These are phyloP conservation scores for Penicillium parvum DNA, from an alignment of 495 filamentous ascomycete species.

Conservation along the genomic window DNA sequence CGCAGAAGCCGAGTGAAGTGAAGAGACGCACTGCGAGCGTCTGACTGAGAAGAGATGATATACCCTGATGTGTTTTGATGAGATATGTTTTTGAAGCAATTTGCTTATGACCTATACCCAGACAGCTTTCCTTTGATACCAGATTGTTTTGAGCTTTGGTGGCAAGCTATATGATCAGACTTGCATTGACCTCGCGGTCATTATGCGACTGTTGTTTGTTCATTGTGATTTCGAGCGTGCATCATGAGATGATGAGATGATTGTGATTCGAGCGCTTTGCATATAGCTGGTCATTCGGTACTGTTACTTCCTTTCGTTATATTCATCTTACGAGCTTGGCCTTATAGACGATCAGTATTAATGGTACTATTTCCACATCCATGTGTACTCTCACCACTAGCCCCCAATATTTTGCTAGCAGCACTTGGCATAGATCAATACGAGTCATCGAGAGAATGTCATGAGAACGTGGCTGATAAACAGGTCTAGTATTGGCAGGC, in stretches of 20 bases:
- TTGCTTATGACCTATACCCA: conserved; percentile 14
- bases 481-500: conserved; percentile 7
- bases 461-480: background rate
- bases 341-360: too few species aligned
- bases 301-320: too few species aligned
- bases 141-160: background rate
- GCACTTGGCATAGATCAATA: too few species aligned
- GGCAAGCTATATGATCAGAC: conserved; percentile 9
- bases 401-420: too few species aligned
- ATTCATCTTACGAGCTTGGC: conserved; percentile 6
- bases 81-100: background rate
- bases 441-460: too few species aligned
- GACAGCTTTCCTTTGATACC: background rate
- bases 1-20: conserved; percentile 66
- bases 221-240: too few species aligned
- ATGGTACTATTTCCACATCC: too few species aligned
- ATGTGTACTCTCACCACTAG: too few species aligned
- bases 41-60: conserved; percentile 14
- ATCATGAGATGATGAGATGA: conserved; percentile 7
- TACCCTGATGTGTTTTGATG: conserved; percentile 1
- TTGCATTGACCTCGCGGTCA: conserved; percentile 24
- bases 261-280: too few species aligned
- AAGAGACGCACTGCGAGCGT: conserved; percentile 57
- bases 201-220: conserved; percentile 4
- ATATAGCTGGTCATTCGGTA: too few species aligned